Evolutionary conservation across 2,329 filamentous ascomycete genomes (phyloP).

Genomic region (Aspergillus carbonarius): DNA sequence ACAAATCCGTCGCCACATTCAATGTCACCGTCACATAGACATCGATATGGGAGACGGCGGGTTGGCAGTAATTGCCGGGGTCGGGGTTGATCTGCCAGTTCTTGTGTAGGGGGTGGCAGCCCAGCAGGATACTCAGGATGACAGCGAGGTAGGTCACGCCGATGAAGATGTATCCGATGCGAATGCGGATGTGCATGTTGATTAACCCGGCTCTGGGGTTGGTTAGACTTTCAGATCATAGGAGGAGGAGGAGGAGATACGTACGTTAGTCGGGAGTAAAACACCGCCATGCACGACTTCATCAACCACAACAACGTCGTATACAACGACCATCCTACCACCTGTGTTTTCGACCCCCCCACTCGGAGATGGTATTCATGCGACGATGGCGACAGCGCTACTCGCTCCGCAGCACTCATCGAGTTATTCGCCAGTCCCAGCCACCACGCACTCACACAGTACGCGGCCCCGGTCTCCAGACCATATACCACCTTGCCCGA

Average conservation of each 20-base stretch:
- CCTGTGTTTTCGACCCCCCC: conserved; percentile 54
- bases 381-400: conserved; percentile 43
- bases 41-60: conserved; percentile 52
- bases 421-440: conserved; percentile 57
- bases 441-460: conserved; percentile 50
- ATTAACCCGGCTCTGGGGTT: conserved; percentile 42
- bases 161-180: conserved; percentile 53
- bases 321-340: conserved; percentile 57
- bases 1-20: conserved; percentile 59
- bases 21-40: conserved; percentile 54
- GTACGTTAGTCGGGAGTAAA: conserved; percentile 57
- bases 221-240: too few species aligned
- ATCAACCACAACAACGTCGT: conserved; percentile 53
- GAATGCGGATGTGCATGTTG: conserved; percentile 48
- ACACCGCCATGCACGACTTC: conserved; percentile 57
- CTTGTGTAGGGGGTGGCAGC: conserved; percentile 53
- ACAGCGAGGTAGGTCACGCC: conserved; percentile 51
- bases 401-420: conserved; percentile 55
- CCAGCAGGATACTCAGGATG: conserved; percentile 52
- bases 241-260: too few species aligned
- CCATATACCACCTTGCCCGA: conserved; percentile 51
- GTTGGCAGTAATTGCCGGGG: conserved; percentile 54
- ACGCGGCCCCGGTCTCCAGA: conserved; percentile 51
- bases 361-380: conserved; percentile 52
- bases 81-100: conserved; percentile 62